Base-by-base conservation (phyloP, 768 basidiomycete species). In the Kondoa malvinella region DNA sequence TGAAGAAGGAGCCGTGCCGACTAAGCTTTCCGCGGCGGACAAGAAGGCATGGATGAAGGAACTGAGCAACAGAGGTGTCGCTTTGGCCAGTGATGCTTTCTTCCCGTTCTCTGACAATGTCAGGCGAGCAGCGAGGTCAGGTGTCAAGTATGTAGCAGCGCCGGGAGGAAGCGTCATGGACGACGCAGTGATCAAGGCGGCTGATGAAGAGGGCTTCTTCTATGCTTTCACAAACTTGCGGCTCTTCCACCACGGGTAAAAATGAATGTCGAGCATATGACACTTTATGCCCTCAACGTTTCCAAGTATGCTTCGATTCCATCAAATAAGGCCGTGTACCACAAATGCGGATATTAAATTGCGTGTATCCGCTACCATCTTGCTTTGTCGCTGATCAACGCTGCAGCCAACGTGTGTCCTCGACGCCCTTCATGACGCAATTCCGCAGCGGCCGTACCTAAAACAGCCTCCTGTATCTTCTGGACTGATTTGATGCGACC, bases 21-120 rank as follows among this genome's bases (percentile, higher is more conserved):
- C 77, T 70, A 80, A 85, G 21, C 79, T 99, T 71, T 83, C 78
- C 17, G 81, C 79, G 17, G 81, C 81, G 69, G 92, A 95, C 78
- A 86, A 83, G 76, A 83, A 81, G 74, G 82, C 83, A 65, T 92
- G 91, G 83, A 84, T 83, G 64, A 77, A 73, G 59, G 79, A 86
- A 79, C 79, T 97, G 67, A 63, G 62, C n/a, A 61, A 56, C 31
- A 85, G 86, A 69, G 88, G 84, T 26, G 94, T 97, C 64, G 85
- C 88, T 3, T 94, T 95, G 78, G 88, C 89, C 33, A 92, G 89
- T 69, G 95, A 99, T 72, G 95, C 94, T 64, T 99, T 99, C 83
- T 97, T 97, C 91, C 95, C 95, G 21, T 97, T 97, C 84, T 83
- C 94, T 15, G 95, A 99, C 76, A 99, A 97, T 73, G 94, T 99